Evolutionary conservation across 2,329 filamentous ascomycete species (phyloP).

Genomic region (Camillea tinctor): DNA sequence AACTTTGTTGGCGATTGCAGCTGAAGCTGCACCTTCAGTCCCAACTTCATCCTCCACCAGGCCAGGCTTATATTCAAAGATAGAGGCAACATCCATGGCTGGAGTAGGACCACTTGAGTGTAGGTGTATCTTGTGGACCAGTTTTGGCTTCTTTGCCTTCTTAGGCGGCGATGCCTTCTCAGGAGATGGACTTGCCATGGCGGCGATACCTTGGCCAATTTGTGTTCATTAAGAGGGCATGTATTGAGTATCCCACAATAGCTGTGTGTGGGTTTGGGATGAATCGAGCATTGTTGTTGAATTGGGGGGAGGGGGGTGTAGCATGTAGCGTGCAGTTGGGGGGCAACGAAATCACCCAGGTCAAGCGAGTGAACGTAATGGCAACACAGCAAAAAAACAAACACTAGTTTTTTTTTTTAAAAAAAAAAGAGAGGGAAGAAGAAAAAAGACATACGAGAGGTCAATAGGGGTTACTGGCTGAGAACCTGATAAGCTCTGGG

Average conservation of each 20-base stretch:
- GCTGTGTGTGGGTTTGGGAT: background rate
- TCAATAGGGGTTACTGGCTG: conserved; percentile 62
- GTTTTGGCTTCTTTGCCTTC: conserved; percentile 19
- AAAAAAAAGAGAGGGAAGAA: no score
- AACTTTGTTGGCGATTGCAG: background rate
- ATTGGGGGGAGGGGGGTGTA: background rate
- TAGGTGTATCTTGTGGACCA: conserved; percentile 18
- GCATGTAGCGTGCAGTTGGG: background rate
- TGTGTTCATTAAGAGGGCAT: background rate
- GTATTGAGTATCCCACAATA: background rate
- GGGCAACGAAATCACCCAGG: background rate
- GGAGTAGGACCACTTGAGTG: conserved; percentile 17
- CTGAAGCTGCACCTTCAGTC: background rate
- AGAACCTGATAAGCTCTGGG: conserved; percentile 63
- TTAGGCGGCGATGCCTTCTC: background rate
- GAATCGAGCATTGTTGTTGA: background rate
- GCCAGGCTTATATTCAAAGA: background rate
- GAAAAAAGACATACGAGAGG: conserved; percentile 56
- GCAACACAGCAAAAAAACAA: background rate
- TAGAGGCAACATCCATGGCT: background rate
- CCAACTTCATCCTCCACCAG: background rate
- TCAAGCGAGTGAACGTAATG: background rate
- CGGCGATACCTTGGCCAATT: background rate
- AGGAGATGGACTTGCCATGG: background rate
- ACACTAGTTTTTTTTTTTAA: no score